Conservation (phyloP, 257 asterid genomes). For the Penstemon newberryi region DNA sequence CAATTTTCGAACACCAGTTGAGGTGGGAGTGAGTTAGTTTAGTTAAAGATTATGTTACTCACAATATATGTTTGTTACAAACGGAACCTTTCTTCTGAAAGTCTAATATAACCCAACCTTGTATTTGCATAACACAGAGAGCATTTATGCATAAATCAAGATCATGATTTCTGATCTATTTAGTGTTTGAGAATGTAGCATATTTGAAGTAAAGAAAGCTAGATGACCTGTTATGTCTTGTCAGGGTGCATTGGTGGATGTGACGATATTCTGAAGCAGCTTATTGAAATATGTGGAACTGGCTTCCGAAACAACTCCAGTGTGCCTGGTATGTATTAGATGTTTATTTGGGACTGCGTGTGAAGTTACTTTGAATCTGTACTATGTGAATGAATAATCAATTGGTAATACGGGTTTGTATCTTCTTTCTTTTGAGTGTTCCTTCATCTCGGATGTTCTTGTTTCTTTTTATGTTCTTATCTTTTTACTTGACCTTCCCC, state of each 20-base stretch:
- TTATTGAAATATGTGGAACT: slow-evolving; percentile 88
- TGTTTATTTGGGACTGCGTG: neutral
- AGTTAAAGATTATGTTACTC: neutral
- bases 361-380: slow-evolving; percentile 9
- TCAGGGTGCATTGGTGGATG: slow-evolving; percentile 99
- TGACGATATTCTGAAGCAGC: slow-evolving; percentile 74
- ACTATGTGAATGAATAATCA: neutral
- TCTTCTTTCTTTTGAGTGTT: too few relatives aligned
- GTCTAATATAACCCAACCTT: neutral
- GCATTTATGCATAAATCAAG: neutral
- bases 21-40: neutral
- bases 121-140: neutral
- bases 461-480: too few relatives aligned
- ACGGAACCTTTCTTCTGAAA: slow-evolving; percentile 7
- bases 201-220: slow-evolving; percentile 14
- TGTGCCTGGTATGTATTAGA: slow-evolving; percentile 51
- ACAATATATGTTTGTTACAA: neutral
- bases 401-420: neutral
- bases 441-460: too few relatives aligned
- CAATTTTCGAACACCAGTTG: neutral
- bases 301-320: slow-evolving; percentile 72
- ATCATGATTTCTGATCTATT: slow-evolving; percentile 12
- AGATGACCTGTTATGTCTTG: slow-evolving; percentile 25
- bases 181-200: slow-evolving; percentile 15
- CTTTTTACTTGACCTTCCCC: too few relatives aligned